phyloP scores from a whole-genome alignment of 805 yeast genomes.

The Debaryomyces hansenii region DNA sequence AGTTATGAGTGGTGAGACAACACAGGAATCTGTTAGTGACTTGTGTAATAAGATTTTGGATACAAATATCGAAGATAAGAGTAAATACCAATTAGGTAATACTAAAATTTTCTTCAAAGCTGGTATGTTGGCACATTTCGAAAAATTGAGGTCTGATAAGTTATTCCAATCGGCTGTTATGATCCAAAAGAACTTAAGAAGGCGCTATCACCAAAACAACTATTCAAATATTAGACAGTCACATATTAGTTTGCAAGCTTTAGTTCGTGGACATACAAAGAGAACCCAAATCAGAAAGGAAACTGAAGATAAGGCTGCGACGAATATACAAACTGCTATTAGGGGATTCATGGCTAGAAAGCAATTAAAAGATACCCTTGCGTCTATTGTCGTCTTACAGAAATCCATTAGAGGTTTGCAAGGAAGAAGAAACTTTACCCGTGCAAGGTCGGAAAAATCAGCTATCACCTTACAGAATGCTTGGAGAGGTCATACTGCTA shows the following conservation, averaged over 20 bases:
- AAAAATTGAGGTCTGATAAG: constrained; percentile 79
- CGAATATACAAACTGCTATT: constrained; percentile 63
- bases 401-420: constrained; percentile 50
- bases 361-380: constrained; percentile 28
- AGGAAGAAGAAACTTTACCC: constrained; percentile 52
- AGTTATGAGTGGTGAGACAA: constrained; percentile 51
- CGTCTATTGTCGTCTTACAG: constrained; percentile 45
- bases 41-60: constrained; percentile 69
- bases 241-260: constrained; percentile 56
- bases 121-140: constrained; percentile 91
- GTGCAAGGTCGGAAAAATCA: constrained; percentile 56
- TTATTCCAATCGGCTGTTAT: constrained; percentile 74
- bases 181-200: constrained; percentile 82
- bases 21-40: constrained; percentile 57
- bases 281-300: constrained; percentile 58
- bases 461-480: constrained; percentile 73
- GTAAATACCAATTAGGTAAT: constrained; percentile 85
- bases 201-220: constrained; percentile 58
- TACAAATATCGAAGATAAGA: constrained; percentile 60
- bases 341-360: constrained; percentile 56
- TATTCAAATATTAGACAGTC: constrained; percentile 57
- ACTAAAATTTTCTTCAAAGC: constrained; percentile 95
- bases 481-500: constrained; percentile 68
- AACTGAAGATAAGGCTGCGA: constrained; percentile 61
- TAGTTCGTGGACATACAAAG: constrained; percentile 60